Evolutionary conservation across 805 yeast species (phyloP).

Genomic region (Candida montana): DNA sequence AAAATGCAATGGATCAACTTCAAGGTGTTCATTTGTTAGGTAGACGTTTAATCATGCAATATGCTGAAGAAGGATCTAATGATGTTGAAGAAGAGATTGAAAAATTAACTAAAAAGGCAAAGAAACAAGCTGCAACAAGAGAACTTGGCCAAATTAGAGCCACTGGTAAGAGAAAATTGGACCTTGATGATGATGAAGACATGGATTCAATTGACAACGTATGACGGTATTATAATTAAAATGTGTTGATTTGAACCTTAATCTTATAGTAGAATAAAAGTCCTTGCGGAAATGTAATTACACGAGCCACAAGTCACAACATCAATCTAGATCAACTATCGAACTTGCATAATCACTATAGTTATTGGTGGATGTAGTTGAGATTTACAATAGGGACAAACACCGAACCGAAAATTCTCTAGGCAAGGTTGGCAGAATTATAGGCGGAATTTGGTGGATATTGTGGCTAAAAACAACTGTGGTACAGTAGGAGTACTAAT

Average conservation of each 20-base stretch:
- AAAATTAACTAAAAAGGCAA: conserved; percentile 82
- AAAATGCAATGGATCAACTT: conserved; percentile 85
- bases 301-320: too few species aligned
- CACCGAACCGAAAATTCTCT: too few species aligned
- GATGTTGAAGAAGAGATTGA: conserved; percentile 89
- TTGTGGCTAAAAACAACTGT: too few species aligned
- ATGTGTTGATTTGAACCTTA: neutral
- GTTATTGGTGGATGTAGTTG: too few species aligned
- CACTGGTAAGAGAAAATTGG: conserved; percentile 68
- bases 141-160: conserved; percentile 66
- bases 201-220: conserved; percentile 17
- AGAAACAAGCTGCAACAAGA: conserved; percentile 72
- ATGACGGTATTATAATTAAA: neutral
- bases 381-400: too few species aligned
- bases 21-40: conserved; percentile 96
- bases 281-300: neutral
- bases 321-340: too few species aligned
- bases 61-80: conserved; percentile 75
- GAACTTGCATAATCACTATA: too few species aligned
- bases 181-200: conserved; percentile 45
- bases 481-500: too few species aligned
- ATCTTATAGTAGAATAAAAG: neutral
- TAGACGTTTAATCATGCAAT: conserved; percentile 88
- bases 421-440: too few species aligned
- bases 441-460: too few species aligned